Conservation (phyloP, 2,329 filamentous ascomycete species). For the Ceratocystis lukuohia region DNA sequence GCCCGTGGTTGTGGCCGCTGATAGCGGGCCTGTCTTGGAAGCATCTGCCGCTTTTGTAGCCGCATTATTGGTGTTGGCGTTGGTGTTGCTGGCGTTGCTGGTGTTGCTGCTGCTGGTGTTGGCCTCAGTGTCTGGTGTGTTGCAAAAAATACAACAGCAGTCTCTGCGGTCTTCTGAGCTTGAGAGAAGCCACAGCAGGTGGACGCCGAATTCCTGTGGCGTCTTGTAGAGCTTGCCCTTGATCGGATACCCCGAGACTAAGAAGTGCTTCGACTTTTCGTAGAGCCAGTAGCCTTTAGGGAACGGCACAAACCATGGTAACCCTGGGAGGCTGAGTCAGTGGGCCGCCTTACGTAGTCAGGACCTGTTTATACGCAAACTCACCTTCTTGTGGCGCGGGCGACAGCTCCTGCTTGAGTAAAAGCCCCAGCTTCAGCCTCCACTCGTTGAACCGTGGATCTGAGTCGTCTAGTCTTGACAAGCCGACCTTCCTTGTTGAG, state of each 20-base stretch:
- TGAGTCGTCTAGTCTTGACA: constrained; percentile 32
- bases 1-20: constrained; percentile 14
- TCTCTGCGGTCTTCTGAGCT: constrained; percentile 35
- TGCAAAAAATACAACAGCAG: constrained; percentile 40
- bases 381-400: constrained; percentile 30
- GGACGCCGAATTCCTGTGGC: constrained; percentile 40
- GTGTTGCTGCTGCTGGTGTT: constrained; percentile 20
- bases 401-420: constrained; percentile 34
- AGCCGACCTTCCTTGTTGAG: constrained; percentile 28
- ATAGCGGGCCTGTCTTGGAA: constrained; percentile 7
- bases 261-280: constrained; percentile 36
- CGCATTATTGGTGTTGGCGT: constrained; percentile 15
- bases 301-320: constrained; percentile 34
- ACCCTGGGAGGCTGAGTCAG: constrained; percentile 23
- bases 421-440: constrained; percentile 34
- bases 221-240: constrained; percentile 38
- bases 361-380: neutral
- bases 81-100: constrained; percentile 20
- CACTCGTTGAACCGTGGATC: constrained; percentile 34
- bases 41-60: constrained; percentile 1
- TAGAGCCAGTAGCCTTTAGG: constrained; percentile 36
- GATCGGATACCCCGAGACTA: constrained; percentile 37
- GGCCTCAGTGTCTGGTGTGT: constrained; percentile 25
- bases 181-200: constrained; percentile 40
- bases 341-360: neutral